A percentile compares a stretch with the other conserved stretches of the same genome.
Evolutionary conservation across 2,329 filamentous ascomycete genomes (phyloP).

Genomic region (Ceratocystis ficicola): DNA sequence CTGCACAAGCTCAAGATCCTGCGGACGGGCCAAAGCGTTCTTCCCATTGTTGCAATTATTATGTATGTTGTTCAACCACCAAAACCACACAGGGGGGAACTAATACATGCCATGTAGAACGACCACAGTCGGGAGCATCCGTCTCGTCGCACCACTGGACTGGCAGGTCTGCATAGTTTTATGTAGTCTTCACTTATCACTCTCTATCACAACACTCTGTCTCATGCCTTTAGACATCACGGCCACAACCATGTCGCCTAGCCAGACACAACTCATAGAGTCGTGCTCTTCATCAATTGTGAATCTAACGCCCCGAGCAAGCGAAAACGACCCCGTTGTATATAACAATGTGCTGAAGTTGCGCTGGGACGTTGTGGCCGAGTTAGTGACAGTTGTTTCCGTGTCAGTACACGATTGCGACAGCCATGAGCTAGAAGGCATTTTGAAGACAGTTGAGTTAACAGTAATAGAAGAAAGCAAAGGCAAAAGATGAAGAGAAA

Average conservation of each 20-base stretch:
- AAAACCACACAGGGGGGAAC: background rate
- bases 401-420: background rate
- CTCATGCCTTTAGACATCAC: background rate
- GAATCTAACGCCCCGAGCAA: background rate
- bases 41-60: background rate
- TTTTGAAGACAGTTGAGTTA: constrained; percentile 15
- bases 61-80: background rate
- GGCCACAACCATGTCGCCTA: background rate
- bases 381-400: constrained; percentile 8
- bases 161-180: background rate
- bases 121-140: background rate
- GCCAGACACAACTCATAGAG: background rate
- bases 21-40: background rate
- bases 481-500: background rate
- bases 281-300: constrained; percentile 1
- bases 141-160: background rate
- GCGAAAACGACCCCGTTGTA: background rate
- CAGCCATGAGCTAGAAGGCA: background rate
- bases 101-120: background rate
- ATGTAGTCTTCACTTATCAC: background rate
- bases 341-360: constrained; percentile 8
- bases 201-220: background rate
- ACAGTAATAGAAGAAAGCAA: constrained; percentile 16
- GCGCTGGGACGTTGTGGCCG: constrained; percentile 16
- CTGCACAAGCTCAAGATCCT: background rate